Evolutionary conservation across 352 stramenopile species (phyloP).

Genomic region (Globisporangium takayamanum): DNA sequence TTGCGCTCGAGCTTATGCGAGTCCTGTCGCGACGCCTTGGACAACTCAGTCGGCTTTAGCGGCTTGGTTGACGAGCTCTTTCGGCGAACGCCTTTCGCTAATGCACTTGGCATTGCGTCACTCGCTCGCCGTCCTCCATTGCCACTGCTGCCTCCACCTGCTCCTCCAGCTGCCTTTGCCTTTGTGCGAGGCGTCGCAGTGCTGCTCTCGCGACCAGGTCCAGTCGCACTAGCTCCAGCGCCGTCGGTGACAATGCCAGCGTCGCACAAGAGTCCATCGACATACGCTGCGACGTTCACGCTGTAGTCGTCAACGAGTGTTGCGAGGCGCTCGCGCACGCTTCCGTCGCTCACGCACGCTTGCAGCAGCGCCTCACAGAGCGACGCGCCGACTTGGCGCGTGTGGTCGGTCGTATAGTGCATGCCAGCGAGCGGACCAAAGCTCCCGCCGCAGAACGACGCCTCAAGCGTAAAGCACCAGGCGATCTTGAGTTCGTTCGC

Average conservation of each 20-base stretch:
- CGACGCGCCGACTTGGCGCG: constrained; percentile 35
- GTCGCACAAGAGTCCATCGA: constrained; percentile 38
- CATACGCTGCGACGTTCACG: constrained; percentile 23
- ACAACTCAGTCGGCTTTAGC: neutral
- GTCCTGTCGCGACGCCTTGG: neutral
- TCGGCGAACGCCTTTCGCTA: constrained; percentile 2
- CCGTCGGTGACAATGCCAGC: constrained; percentile 16
- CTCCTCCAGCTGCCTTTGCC: neutral
- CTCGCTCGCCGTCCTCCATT: neutral
- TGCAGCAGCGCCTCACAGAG: constrained; percentile 47
- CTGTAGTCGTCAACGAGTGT: constrained; percentile 26
- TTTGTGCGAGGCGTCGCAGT: constrained; percentile 3
- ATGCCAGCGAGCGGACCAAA: constrained; percentile 50
- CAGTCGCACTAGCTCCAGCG: neutral
- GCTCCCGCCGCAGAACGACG: constrained; percentile 80
- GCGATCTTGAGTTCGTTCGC: constrained; percentile 68
- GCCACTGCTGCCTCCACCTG: neutral
- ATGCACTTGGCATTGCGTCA: neutral
- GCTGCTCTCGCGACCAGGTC: constrained; percentile 3
- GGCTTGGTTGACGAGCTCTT: constrained; percentile 5
- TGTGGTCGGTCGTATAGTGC: constrained; percentile 66
- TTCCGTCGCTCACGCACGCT: constrained; percentile 30
- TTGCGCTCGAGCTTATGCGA: constrained; percentile 3
- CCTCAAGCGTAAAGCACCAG: constrained; percentile 84
- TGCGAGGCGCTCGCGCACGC: constrained; percentile 25